phyloP scores from a whole-genome alignment of 306 rosid genomes.

The Gillenia trifoliata region DNA sequence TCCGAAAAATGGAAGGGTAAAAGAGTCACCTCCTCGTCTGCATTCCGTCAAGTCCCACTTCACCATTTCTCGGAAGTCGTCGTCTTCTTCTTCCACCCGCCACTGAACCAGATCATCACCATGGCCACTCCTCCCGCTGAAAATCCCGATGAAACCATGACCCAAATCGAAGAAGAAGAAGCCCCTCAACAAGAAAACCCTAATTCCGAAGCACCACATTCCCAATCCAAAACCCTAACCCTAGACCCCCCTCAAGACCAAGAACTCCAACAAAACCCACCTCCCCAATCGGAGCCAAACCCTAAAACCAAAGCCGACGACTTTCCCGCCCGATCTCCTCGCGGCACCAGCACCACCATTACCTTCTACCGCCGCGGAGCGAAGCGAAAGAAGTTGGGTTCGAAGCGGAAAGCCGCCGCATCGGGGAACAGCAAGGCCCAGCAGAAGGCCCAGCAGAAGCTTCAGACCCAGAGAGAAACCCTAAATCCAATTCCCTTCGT shows the following conservation, averaged over 20 bases:
- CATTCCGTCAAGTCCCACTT: too few relatives aligned
- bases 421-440: neutral
- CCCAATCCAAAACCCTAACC: constrained; percentile 18
- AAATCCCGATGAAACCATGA: neutral
- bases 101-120: neutral
- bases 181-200: neutral
- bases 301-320: constrained; percentile 28
- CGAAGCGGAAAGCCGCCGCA: neutral
- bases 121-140: neutral
- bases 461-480: constrained; percentile 41
- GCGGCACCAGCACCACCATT: neutral
- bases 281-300: neutral
- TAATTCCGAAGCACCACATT: neutral
- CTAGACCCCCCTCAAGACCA: constrained; percentile 1
- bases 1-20: too few relatives aligned
- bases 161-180: neutral
- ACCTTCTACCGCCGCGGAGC: constrained; percentile 21
- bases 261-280: neutral
- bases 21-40: too few relatives aligned
- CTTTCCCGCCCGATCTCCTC: constrained; percentile 27
- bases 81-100: neutral
- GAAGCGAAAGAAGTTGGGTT: neutral
- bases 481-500: constrained; percentile 72
- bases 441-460: constrained; percentile 41
- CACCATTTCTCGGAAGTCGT: too few relatives aligned